Percentiles rank a stretch among this genome's conserved stretches.
Conservation (phyloP, 2,329 filamentous ascomycete genomes). For the Monilinia fructicola region DNA sequence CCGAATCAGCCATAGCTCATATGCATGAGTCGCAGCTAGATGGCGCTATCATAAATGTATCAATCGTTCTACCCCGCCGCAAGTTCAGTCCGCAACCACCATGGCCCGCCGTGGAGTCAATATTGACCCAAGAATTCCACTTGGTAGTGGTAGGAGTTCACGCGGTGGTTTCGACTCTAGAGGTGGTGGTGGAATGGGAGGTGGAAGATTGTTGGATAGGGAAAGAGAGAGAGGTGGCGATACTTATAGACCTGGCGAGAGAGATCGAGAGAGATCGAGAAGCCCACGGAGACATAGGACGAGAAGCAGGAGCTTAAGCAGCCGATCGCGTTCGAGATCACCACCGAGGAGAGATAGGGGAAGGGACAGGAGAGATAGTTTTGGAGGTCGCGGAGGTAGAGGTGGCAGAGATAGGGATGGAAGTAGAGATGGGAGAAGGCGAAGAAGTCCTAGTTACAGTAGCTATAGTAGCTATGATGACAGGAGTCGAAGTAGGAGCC, state of each 20-base stretch:
- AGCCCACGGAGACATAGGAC: conserved; percentile 21
- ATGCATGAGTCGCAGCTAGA: conserved; percentile 90
- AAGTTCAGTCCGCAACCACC: conserved; percentile 78
- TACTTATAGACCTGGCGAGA: conserved; percentile 11
- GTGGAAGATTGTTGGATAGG: conserved; percentile 16
- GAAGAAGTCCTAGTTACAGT: conserved; percentile 62
- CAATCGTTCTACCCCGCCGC: conserved; percentile 41
- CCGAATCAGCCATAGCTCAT: conserved; percentile 85
- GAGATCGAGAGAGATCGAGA: conserved; percentile 14
- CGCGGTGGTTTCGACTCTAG: conserved; percentile 25
- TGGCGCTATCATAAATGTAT: conserved; percentile 41
- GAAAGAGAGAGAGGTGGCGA: conserved; percentile 19
- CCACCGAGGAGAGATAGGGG: conserved; percentile 5
- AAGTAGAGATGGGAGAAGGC: conserved; percentile 44
- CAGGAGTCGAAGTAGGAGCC: conserved; percentile 43
- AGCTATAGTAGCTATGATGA: conserved; percentile 59
- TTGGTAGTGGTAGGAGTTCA: conserved; percentile 29
- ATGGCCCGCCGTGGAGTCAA: conserved; percentile 63
- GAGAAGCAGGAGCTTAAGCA: conserved; percentile 11
- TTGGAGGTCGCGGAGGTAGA: conserved; percentile 16
- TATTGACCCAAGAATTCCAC: conserved; percentile 52
- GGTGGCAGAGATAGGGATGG: conserved; percentile 32
- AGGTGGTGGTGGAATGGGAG: conserved; percentile 25
- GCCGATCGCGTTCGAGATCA: conserved; percentile 16
- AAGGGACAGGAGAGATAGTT: conserved; percentile 10